Conservation (phyloP, 2,329 filamentous ascomycete species). For the Fusarium armeniacum region DNA sequence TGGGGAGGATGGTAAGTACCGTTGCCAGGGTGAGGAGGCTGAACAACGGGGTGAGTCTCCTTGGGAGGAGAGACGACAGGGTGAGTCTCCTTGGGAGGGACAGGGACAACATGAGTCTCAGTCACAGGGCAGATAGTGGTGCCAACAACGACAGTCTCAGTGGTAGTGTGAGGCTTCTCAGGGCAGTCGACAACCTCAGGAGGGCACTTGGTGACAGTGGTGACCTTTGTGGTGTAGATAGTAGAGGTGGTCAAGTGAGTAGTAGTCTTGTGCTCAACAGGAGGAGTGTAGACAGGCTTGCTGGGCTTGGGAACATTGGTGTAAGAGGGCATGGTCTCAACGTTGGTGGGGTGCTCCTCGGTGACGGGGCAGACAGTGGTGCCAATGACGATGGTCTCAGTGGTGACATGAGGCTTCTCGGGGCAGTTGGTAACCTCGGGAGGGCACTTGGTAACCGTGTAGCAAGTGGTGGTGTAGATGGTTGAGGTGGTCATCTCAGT, state of each 20-base stretch:
- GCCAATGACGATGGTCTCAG: constrained; percentile 32
- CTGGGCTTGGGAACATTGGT: constrained; percentile 7
- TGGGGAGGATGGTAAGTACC: constrained; percentile 30
- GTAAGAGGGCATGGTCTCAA: constrained; percentile 10
- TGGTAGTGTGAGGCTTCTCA: constrained; percentile 26
- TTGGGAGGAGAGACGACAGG: constrained; percentile 11
- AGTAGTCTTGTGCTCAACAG: constrained; percentile 19
- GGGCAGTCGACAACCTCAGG: constrained; percentile 41
- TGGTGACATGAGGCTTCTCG: constrained; percentile 26
- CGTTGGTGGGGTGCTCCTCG: constrained; percentile 10
- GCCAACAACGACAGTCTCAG: constrained; percentile 37
- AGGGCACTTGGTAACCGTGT: constrained; percentile 34
- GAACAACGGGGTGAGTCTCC: constrained; percentile 16
- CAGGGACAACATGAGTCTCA: constrained; percentile 2
- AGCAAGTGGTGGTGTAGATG: constrained; percentile 37
- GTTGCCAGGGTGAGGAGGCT: constrained; percentile 28
- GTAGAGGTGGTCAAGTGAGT: constrained; percentile 33
- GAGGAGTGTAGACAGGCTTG: constrained; percentile 9
- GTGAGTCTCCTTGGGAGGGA: constrained; percentile 14
- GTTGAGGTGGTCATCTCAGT: constrained; percentile 36
- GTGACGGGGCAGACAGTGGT: constrained; percentile 39
- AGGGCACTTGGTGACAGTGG: constrained; percentile 38
- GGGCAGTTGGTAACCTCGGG: constrained; percentile 30
- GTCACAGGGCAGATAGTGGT: constrained; percentile 46
- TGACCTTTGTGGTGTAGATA: constrained; percentile 41